A percentile compares a stretch with the other conserved stretches of the same genome.
Evolutionary conservation across 2,329 filamentous ascomycete genomes (phyloP).

Genomic region (Paraconiothyrium brasiliense): DNA sequence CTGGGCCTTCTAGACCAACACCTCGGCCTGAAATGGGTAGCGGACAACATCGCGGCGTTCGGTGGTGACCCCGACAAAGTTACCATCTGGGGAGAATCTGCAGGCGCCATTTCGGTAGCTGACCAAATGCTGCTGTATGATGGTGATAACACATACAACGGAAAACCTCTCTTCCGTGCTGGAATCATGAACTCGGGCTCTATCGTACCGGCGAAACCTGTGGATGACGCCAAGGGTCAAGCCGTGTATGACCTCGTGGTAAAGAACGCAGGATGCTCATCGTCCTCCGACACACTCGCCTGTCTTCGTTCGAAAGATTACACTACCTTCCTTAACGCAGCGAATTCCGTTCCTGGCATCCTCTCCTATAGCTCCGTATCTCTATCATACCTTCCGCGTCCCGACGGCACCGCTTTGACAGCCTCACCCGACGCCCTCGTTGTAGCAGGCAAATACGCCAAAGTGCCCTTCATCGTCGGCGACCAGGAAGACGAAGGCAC

Average conservation of each 20-base stretch:
- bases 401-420: slow-evolving; percentile 71
- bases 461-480: slow-evolving; percentile 72
- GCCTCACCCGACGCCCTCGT: slow-evolving; percentile 70
- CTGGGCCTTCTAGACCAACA: slow-evolving; percentile 78
- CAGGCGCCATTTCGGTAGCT: slow-evolving; percentile 71
- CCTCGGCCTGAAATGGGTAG: slow-evolving; percentile 77
- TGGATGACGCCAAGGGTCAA: slow-evolving; percentile 74
- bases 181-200: slow-evolving; percentile 72
- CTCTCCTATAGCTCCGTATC: slow-evolving; percentile 74
- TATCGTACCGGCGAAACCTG: slow-evolving; percentile 55
- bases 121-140: slow-evolving; percentile 80
- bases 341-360: slow-evolving; percentile 74
- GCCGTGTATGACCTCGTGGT: slow-evolving; percentile 63
- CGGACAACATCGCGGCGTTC: slow-evolving; percentile 79
- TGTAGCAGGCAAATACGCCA: slow-evolving; percentile 62
- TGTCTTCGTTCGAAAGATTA: slow-evolving; percentile 61
- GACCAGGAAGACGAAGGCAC: slow-evolving; percentile 85
- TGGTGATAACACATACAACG: slow-evolving; percentile 78
- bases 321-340: slow-evolving; percentile 65
- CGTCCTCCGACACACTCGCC: slow-evolving; percentile 53
- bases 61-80: slow-evolving; percentile 82
- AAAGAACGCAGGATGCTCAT: slow-evolving; percentile 56
- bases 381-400: slow-evolving; percentile 77
- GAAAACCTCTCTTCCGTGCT: slow-evolving; percentile 76
- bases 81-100: slow-evolving; percentile 77